Base-by-base conservation (phyloP, 2,329 filamentous ascomycete genomes). In the Ceratocystis diversiconidia region DNA sequence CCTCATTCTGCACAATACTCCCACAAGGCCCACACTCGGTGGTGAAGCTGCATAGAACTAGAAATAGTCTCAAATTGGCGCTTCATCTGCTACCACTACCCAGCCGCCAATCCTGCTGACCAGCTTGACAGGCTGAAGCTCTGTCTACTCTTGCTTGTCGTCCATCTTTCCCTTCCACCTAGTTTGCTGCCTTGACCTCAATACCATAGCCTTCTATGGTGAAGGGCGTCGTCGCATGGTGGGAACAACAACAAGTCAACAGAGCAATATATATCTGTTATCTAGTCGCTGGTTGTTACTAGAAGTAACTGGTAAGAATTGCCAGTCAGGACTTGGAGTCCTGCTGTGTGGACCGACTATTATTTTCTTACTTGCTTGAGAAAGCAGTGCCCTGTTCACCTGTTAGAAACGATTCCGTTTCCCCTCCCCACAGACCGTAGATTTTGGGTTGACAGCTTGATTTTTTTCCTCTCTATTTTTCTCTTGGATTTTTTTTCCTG, bases 311-410 rank as follows among this genome's bases (percentile, higher is more conserved):
- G 7, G 15, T 10, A 36, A 36, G 55, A 30, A 59, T 59, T 28
- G 15, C 17, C 25, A 59, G 55, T 7, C 15, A 36, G 28, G 25
- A 36, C 55, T 32, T n/a, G 15, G 17, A 59, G 55, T 59, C 32
- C n/a, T 59, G 55, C 55, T 17, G 28, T 59, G 55, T 36, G 55
- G 30, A 10, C 28, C 55, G 6, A 8, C 12, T n/a, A 59, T 30
- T 59, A 36, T 30, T 36, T 59, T 59, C 28, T 36, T 57, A 32
- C 25, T 32, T 19, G 55, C 55, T 30, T 19, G 17, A 36, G 55
- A 15, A 59, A 59, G 52, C 30, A 57, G 55, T 59, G 55, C 55
- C 55, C 55, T 59, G 55, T 59, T 59, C 55, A 59, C 55, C 25
- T 41, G 30, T 30, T 36, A 19, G 55, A 59, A 59, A 59, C 55